phyloP scores from a whole-genome alignment of 2,329 filamentous ascomycete genomes.

The Tolypocladium sp. region DNA sequence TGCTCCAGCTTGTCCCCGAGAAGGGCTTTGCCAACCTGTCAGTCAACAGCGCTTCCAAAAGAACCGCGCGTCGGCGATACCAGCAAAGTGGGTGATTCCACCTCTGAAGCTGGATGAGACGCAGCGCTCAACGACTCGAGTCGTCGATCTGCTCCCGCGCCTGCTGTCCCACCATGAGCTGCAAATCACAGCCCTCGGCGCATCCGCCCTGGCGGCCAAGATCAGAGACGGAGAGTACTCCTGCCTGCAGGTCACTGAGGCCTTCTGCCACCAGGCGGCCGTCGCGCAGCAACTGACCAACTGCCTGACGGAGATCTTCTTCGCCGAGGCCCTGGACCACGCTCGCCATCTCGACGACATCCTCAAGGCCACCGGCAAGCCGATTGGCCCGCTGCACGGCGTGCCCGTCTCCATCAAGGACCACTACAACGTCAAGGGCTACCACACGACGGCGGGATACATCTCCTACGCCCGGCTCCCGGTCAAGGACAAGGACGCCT shows the following conservation, averaged over 20 bases:
- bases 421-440: conserved; percentile 4
- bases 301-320: conserved; percentile 39
- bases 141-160: conserved; percentile 4
- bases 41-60: conserved; percentile 3
- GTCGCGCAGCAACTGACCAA: conserved; percentile 23
- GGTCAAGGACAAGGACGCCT: conserved; percentile 2
- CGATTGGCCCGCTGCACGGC: conserved; percentile 45
- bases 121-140: conserved; percentile 3
- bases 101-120: conserved; percentile 4
- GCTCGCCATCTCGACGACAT: conserved; percentile 34
- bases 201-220: conserved; percentile 6
- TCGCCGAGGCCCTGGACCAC: conserved; percentile 32
- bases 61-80: conserved; percentile 3
- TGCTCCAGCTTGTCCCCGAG: too few species aligned
- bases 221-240: conserved; percentile 9
- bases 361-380: conserved; percentile 2
- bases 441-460: conserved; percentile 3
- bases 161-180: conserved; percentile 10
- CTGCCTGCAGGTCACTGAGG: conserved; percentile 13
- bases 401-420: conserved; percentile 36
- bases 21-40: too few species aligned
- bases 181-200: conserved; percentile 11
- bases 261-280: conserved; percentile 17
- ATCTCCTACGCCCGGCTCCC: conserved; percentile 23
- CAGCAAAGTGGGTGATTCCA: conserved; percentile 6